These are phyloP conservation scores for Coemansia sp. DNA, from an alignment of 371 early-diverging fungal species.

Conservation along the genomic window DNA sequence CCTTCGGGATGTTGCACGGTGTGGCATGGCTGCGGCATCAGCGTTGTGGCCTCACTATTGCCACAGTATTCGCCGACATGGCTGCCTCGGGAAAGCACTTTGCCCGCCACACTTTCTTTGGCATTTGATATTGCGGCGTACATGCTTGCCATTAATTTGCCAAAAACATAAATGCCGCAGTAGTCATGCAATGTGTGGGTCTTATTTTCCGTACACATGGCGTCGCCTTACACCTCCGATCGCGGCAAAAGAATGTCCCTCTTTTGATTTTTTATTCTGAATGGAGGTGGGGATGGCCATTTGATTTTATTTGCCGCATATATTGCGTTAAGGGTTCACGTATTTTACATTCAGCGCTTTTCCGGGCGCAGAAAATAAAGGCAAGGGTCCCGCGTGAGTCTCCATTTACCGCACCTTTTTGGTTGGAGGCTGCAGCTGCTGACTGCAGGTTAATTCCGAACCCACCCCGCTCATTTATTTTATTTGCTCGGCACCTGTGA, in stretches of 20 bases:
- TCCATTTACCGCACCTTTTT: conserved; percentile 1
- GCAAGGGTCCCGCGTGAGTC: conserved; percentile 7
- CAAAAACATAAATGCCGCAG: conserved; percentile 2
- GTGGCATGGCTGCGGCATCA: conserved; percentile 2
- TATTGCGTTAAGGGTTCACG: background rate
- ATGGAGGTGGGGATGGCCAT: background rate
- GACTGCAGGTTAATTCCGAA: conserved; percentile 2
- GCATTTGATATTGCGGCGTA: background rate
- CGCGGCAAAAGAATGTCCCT: conserved; percentile 4
- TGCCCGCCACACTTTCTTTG: conserved; percentile 2
- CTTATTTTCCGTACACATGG: conserved; percentile 1
- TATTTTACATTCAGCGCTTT: background rate
- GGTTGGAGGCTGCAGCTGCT: conserved; percentile 2
- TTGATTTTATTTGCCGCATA: background rate
- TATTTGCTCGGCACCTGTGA: background rate
- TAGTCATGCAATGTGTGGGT: conserved; percentile 1
- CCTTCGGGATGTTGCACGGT: background rate
- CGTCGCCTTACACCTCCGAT: conserved; percentile 6
- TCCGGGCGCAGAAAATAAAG: background rate
- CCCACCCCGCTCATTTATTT: background rate
- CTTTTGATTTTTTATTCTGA: conserved; percentile 5
- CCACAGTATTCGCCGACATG: conserved; percentile 2
- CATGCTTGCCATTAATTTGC: background rate
- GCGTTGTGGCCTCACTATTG: background rate
- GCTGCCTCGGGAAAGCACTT: background rate